phyloP scores from a whole-genome alignment of 2,329 filamentous ascomycete genomes.

The Xylaria sp. region DNA sequence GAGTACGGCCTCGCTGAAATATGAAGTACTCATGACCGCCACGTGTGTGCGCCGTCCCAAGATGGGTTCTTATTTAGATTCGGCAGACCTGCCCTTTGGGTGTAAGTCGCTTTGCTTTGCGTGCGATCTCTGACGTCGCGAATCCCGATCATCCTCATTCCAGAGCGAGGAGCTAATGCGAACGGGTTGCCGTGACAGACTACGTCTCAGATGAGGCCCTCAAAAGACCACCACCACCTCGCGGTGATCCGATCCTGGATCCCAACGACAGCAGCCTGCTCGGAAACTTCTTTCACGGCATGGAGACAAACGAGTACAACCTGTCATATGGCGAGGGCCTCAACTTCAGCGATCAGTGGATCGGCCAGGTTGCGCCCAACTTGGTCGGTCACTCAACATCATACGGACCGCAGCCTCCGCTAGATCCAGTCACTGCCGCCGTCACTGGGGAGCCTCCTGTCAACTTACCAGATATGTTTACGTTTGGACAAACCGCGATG shows the following conservation, averaged over 20 bases:
- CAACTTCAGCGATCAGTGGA: conserved; percentile 48
- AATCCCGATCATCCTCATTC: not conserved
- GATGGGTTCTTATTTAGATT: conserved; percentile 56
- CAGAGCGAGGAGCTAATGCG: conserved; percentile 3
- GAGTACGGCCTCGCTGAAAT: conserved; percentile 11
- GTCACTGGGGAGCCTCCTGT: conserved; percentile 26
- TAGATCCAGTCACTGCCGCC: conserved; percentile 25
- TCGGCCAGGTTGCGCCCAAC: conserved; percentile 53
- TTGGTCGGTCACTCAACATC: conserved; percentile 63
- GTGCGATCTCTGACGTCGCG: not conserved
- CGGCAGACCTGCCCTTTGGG: conserved; percentile 58
- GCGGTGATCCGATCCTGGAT: conserved; percentile 60
- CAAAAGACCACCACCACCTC: conserved; percentile 53
- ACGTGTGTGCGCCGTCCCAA: conserved; percentile 45
- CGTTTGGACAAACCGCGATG: conserved; percentile 25
- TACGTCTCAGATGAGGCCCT: conserved; percentile 22
- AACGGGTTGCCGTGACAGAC: conserved; percentile 18
- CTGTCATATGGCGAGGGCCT: conserved; percentile 48
- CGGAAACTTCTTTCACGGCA: conserved; percentile 51
- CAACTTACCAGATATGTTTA: conserved; percentile 28
- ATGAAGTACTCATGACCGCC: conserved; percentile 50
- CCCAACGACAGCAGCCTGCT: conserved; percentile 57
- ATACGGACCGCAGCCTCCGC: conserved; percentile 48
- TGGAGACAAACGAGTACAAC: conserved; percentile 47
- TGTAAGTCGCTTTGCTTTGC: conserved; percentile 46